Evolutionary conservation across 2,329 filamentous ascomycete genomes (phyloP), one percentile per base, ranked within the genome.

Genomic region (Dryadomyces quercivorus): DNA sequence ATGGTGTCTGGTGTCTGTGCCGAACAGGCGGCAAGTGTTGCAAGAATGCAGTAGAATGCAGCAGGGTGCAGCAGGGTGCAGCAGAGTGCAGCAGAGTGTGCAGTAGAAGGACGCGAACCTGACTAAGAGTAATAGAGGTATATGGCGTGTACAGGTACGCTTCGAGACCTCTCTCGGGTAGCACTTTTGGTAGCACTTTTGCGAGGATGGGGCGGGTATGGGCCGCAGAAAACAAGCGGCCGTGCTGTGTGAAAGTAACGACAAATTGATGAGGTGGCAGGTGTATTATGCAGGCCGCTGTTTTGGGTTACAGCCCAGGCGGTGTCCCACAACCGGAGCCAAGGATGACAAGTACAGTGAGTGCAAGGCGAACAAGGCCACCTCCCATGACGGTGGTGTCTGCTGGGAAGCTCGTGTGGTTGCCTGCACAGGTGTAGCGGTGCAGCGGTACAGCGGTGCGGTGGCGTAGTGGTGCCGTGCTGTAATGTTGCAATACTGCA

Each of bases 271-370:
- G 53, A 53, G 51, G 44, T 59, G 55, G 56, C 46, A 59, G 55
- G 44, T 49, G 48, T 18, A 12, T 44, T 52, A 59, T 59, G 59
- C 56, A 60, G 53, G 59, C 51, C 44, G 57, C 57, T 59, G 42
- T 44, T 59, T 59, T 57, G 53, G 59, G 59, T 56, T 58, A 56
- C 56, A 51, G 48, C 50, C 52, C 50, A 50, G 53, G 52, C 44
- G 46, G 52, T 38, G 57, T 58, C 57, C 57, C 57, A 56, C 58
- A 54, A 53, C 46, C 52, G 46, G 40, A 50, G 49, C 54, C 57
- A 52, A 58, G 55, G 56, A 51, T 55, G 51, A 53, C 54, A 57
- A 51, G 36, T 54, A 53, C 51, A 54, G 46, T 47, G 46, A 43
- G 44, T 54, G 36, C 54, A 50, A 46, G 43, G 52, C 55, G 50